phyloP scores from a whole-genome alignment of 1,284 basidiomycete species.

The Sporisorium sorghi region DNA sequence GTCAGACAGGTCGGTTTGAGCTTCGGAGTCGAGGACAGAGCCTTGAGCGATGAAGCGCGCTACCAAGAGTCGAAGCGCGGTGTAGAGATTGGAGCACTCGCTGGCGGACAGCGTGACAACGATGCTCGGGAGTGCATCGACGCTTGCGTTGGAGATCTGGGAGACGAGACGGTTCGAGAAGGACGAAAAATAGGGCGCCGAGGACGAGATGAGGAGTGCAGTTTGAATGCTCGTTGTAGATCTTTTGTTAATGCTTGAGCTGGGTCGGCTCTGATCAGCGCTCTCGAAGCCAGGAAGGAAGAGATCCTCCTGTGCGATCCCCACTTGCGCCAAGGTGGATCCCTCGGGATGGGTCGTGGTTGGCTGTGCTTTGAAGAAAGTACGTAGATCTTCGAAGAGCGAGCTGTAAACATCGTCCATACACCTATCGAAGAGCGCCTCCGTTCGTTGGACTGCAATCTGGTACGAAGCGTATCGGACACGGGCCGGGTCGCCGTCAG shows the following conservation, averaged over 20 bases:
- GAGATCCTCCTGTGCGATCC: conserved; percentile 21
- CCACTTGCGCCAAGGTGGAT: neutral
- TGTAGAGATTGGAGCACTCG: conserved; percentile 47
- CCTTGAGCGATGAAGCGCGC: conserved; percentile 50
- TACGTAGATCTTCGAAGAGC: conserved; percentile 32
- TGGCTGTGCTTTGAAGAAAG: conserved; percentile 25
- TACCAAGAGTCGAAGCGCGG: conserved; percentile 41
- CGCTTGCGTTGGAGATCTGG: conserved; percentile 27
- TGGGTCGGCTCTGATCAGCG: neutral
- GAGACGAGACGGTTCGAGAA: conserved; percentile 43
- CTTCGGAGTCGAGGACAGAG: neutral
- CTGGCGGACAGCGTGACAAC: conserved; percentile 43
- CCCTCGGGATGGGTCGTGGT: neutral
- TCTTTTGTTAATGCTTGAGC: neutral
- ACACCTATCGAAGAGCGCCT: conserved; percentile 37
- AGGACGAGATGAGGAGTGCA: conserved; percentile 44
- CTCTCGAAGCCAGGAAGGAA: conserved; percentile 45
- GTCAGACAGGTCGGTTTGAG: conserved; percentile 4
- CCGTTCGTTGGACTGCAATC: conserved; percentile 33
- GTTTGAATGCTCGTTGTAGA: conserved; percentile 41
- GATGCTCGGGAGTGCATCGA: conserved; percentile 15
- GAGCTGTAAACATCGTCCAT: conserved; percentile 36
- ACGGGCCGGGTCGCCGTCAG: conserved; percentile 30
- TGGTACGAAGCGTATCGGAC: conserved; percentile 41
- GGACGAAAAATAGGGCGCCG: conserved; percentile 38